Evolutionary conservation across 805 yeast genomes (phyloP), one percentile per base, ranked within the genome.

Genomic region (Yarrowia phangngaensis): DNA sequence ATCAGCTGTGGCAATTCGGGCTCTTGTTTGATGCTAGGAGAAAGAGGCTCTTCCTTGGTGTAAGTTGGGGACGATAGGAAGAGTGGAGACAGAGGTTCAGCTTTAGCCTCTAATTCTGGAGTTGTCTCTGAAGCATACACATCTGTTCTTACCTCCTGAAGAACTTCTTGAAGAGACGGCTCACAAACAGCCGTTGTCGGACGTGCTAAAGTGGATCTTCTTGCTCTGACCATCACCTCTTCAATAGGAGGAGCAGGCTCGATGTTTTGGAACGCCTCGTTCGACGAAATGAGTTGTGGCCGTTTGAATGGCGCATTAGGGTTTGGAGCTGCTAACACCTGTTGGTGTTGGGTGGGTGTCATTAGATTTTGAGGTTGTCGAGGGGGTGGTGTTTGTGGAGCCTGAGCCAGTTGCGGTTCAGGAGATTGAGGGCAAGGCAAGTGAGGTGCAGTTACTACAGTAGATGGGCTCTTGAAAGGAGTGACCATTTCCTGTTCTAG

Each of bases 241-340:
- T 17, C 17, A 7, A 38, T 24, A 3, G 24, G 14, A 1, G 32
- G 32, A 9, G 31, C 45, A 3, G 45, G 45, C 31, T 38, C 45
- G 6, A n/a, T 19, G 8, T 19, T n/a, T 1, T 4, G 6, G 3
- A 26, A 6, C 2, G 20, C n/a, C 16, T 23, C 41, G 12, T 30
- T 24, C 5, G 22, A 11, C 2, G 29, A 11, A 3, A 9, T 4
- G 9, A 12, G 41, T 20, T 15, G 27, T 4, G 45, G 45, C 11
- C 24, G 4, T 26, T 17, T 26, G 19, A 27, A 38, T 14, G 45
- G 45, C 1, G 45, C 45, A 7, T 19, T 14, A 27, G 45, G 45
- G 24, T 38, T 38, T 1, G 45, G 45, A 5, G 45, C 45, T 2
- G 32, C 32, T n/a, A 13, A 35, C 7, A 4, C 20, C n/a, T 1